A percentile compares a stretch with the other conserved stretches of the same genome.
Conservation (phyloP, 148 eudicot genomes). For the Selenicereus undatus region DNA sequence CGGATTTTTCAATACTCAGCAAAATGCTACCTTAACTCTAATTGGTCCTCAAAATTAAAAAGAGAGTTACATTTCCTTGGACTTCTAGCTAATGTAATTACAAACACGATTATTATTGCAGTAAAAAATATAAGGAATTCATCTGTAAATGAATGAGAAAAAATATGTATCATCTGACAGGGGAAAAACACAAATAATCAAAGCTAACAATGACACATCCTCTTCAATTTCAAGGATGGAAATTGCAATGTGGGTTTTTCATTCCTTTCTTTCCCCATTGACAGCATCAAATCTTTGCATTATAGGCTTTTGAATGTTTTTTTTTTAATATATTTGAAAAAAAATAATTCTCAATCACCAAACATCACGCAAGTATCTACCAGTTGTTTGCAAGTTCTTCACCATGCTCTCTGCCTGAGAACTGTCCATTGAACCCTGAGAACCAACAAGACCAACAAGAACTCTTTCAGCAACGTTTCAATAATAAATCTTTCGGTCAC, state of each 20-base stretch:
- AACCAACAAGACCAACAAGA: not conserved
- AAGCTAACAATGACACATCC: slow-evolving; percentile 19
- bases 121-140: slow-evolving; percentile 22
- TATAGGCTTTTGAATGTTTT: not conserved
- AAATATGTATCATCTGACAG: slow-evolving; percentile 9
- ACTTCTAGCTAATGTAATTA: not conserved
- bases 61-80: slow-evolving; percentile 11
- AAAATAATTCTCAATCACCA: slow-evolving; percentile 39
- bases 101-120: slow-evolving; percentile 14
- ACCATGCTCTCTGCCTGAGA: slow-evolving; percentile 74
- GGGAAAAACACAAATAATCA: slow-evolving; percentile 26
- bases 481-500: too few relatives aligned
- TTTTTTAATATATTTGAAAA: too few relatives aligned
- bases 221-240: slow-evolving; percentile 18
- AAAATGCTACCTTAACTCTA: not conserved
- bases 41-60: too few relatives aligned
- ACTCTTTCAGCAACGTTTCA: not conserved
- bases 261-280: not conserved
- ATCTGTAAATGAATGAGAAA: not conserved
- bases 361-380: slow-evolving; percentile 87
- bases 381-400: slow-evolving; percentile 76
- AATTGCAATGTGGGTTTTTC: slow-evolving; percentile 12
- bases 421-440: slow-evolving; percentile 72
- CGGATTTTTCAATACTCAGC: not conserved
- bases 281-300: not conserved